A percentile compares a stretch with the other conserved stretches of the same genome.
phyloP scores from a whole-genome alignment of 306 rosid genomes.

The Morella rubra region DNA sequence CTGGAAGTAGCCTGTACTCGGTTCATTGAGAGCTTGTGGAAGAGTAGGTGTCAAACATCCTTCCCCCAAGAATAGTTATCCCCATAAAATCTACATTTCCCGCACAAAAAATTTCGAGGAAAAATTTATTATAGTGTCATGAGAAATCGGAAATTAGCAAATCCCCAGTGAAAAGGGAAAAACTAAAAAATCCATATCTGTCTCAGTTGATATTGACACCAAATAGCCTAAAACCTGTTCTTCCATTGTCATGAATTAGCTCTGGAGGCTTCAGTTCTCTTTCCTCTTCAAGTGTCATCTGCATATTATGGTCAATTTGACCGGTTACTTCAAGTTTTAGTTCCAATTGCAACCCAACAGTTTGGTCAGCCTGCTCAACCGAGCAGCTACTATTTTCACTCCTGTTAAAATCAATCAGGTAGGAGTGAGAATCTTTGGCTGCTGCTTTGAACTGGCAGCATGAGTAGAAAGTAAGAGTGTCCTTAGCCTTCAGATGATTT shows the following conservation, averaged over 20 bases:
- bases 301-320: neutral
- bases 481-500: constrained; percentile 45
- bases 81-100: neutral
- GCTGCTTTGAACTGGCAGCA: constrained; percentile 39
- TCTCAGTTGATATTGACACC: constrained; percentile 26
- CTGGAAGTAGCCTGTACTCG: too few relatives aligned
- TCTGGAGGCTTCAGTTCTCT: neutral
- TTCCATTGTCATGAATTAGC: constrained; percentile 2
- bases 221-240: constrained; percentile 28
- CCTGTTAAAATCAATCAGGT: constrained; percentile 36
- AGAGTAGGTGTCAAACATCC: neutral
- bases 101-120: neutral
- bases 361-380: constrained; percentile 10
- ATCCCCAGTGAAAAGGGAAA: neutral
- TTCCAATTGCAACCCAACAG: constrained; percentile 5
- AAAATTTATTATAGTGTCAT: neutral
- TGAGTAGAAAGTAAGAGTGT: constrained; percentile 45
- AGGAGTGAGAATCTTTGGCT: constrained; percentile 3
- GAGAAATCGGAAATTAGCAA: neutral
- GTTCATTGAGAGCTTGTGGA: too few relatives aligned
- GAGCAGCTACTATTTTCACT: constrained; percentile 3
- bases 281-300: constrained; percentile 1
- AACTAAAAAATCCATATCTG: neutral
- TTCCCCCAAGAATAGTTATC: neutral
- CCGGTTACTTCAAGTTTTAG: constrained; percentile 6